These are phyloP conservation scores for Xerocomellus chrysenteron DNA, from an alignment of 768 basidiomycete genomes.

Conservation along the genomic window DNA sequence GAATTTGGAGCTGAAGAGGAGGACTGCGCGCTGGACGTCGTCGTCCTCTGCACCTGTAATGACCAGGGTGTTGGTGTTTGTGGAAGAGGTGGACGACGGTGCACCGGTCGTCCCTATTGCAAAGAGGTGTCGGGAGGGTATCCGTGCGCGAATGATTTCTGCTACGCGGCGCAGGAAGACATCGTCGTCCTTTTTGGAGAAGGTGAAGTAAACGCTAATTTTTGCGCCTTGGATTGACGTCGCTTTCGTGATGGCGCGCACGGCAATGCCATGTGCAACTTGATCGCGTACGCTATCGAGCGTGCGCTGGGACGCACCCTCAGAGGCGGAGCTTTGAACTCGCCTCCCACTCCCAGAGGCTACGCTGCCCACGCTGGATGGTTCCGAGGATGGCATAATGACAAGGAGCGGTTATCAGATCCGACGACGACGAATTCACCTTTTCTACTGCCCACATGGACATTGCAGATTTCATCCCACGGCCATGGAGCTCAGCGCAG, in stretches of 20 bases:
- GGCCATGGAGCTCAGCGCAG: too few relatives aligned
- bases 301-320: conserved; percentile 37
- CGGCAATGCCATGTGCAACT: conserved; percentile 56
- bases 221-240: conserved; percentile 51
- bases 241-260: conserved; percentile 51
- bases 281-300: conserved; percentile 61
- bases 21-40: conserved; percentile 63
- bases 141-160: conserved; percentile 40
- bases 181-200: conserved; percentile 57
- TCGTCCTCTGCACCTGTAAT: conserved; percentile 56
- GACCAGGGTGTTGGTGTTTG: conserved; percentile 46
- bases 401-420: too few relatives aligned
- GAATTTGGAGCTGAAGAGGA: conserved; percentile 68
- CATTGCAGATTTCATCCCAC: too few relatives aligned
- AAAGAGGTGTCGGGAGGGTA: conserved; percentile 50
- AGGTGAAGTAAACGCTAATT: conserved; percentile 59
- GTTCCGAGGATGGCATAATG: conserved; percentile 27
- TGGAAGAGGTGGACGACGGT: conserved; percentile 25
- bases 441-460: too few relatives aligned
- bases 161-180: conserved; percentile 58
- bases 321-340: neutral
- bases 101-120: conserved; percentile 51
- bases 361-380: conserved; percentile 21
- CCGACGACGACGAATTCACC: too few relatives aligned
- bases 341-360: neutral